A percentile compares a stretch with the other conserved stretches of the same genome.
These are phyloP conservation scores for Heteromeles arbutifolia DNA, from an alignment of 306 rosid genomes.

Conservation along the genomic window DNA sequence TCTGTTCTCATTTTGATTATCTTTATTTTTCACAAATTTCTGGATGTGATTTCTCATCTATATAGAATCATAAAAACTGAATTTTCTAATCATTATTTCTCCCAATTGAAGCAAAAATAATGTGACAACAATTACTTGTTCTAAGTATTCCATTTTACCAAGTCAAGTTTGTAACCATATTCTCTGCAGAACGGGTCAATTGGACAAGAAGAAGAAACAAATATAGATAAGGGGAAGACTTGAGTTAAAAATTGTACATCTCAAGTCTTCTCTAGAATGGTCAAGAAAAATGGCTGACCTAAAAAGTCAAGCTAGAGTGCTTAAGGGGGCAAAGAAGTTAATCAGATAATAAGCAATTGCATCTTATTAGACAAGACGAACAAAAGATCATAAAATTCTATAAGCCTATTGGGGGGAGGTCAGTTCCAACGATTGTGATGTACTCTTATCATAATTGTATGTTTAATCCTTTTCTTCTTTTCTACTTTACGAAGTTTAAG, in stretches of 20 bases:
- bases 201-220: background rate
- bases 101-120: too few relatives aligned
- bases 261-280: slow-evolving; percentile 3
- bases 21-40: too few relatives aligned
- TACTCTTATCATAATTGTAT: background rate
- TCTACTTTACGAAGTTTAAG: background rate
- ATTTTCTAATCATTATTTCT: too few relatives aligned
- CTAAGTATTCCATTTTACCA: too few relatives aligned
- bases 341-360: background rate
- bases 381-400: background rate
- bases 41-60: too few relatives aligned
- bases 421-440: background rate
- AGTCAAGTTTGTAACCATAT: too few relatives aligned
- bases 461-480: background rate
- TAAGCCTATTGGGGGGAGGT: background rate
- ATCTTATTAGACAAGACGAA: background rate
- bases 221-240: background rate
- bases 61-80: too few relatives aligned
- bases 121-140: too few relatives aligned
- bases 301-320: background rate
- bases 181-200: background rate
- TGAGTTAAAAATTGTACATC: background rate
- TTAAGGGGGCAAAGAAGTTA: background rate
- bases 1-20: too few relatives aligned
- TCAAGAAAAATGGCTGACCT: background rate